phyloP scores from a whole-genome alignment of 768 basidiomycete species.

The Amanita jacksonii region DNA sequence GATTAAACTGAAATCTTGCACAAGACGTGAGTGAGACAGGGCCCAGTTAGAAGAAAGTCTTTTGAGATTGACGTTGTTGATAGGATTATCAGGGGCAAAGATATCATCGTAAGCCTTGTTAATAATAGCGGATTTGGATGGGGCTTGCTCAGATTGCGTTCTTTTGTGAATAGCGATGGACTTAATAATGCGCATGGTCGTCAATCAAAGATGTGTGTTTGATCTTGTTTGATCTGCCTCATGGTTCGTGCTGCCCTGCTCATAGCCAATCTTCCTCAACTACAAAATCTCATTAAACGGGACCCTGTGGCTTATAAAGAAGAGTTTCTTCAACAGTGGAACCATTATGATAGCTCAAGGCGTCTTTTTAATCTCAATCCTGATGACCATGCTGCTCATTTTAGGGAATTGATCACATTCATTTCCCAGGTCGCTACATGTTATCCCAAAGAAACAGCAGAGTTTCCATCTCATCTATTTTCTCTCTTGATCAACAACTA shows the following conservation, averaged over 20 bases:
- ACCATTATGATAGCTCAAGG: slow-evolving; percentile 82
- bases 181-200: slow-evolving; percentile 4
- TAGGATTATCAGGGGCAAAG: slow-evolving; percentile 3
- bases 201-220: not conserved
- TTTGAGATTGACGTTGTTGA: slow-evolving; percentile 3
- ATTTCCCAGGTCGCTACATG: slow-evolving; percentile 91
- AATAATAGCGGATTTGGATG: not conserved
- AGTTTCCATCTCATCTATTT: slow-evolving; percentile 76
- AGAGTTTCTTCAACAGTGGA: slow-evolving; percentile 95
- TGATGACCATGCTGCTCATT: slow-evolving; percentile 76
- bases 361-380: slow-evolving; percentile 80
- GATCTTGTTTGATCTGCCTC: not conserved
- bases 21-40: slow-evolving; percentile 4
- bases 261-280: slow-evolving; percentile 84
- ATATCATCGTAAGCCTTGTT: slow-evolving; percentile 5
- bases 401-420: slow-evolving; percentile 83
- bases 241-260: slow-evolving; percentile 62
- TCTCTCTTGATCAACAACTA: slow-evolving; percentile 73
- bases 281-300: slow-evolving; percentile 95
- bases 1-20: slow-evolving; percentile 1
- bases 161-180: slow-evolving; percentile 1
- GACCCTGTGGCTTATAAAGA: slow-evolving; percentile 87
- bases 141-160: not conserved
- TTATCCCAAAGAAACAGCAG: slow-evolving; percentile 85
- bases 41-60: slow-evolving; percentile 5